Percentiles rank a stretch among this genome's conserved stretches.
Evolutionary conservation across 2,329 filamentous ascomycete species (phyloP).

Genomic region (Tolypocladium amazonense): DNA sequence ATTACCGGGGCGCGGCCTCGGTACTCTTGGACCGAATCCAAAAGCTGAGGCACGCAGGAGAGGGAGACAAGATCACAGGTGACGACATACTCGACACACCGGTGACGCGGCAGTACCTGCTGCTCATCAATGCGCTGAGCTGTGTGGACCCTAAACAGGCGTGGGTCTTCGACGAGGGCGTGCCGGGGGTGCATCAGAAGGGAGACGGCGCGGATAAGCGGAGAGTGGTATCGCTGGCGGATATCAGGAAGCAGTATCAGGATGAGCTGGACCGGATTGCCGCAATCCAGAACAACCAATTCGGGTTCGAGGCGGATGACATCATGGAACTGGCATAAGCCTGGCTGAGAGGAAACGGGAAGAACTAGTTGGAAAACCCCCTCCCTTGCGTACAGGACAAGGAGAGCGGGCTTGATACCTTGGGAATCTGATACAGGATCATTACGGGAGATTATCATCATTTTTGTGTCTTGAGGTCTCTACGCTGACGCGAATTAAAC

Average conservation of each 20-base stretch:
- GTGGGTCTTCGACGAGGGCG: constrained; percentile 53
- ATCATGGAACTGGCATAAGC: constrained; percentile 39
- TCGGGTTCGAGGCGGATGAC: constrained; percentile 56
- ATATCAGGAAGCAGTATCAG: constrained; percentile 82
- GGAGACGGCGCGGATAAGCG: constrained; percentile 38
- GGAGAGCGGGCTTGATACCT: constrained; percentile 17
- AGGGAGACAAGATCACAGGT: constrained; percentile 43
- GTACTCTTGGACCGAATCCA: constrained; percentile 53
- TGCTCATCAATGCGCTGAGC: constrained; percentile 84
- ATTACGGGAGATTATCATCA: constrained; percentile 14
- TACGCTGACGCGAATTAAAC: constrained; percentile 6
- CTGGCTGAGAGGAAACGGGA: background rate
- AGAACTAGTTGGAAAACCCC: background rate
- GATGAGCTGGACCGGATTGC: constrained; percentile 80
- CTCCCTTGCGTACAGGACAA: constrained; percentile 1
- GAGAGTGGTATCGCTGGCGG: constrained; percentile 73
- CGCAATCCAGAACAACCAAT: constrained; percentile 81
- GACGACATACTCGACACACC: constrained; percentile 51
- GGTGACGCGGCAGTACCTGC: constrained; percentile 68
- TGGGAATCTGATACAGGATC: constrained; percentile 14
- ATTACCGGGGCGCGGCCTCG: constrained; percentile 71
- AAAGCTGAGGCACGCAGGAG: constrained; percentile 47
- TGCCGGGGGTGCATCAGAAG: constrained; percentile 11
- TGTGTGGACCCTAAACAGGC: constrained; percentile 72
- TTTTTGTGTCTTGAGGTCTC: constrained; percentile 9